A percentile compares a stretch with the other conserved stretches of the same genome.
phyloP scores from a whole-genome alignment of 2,329 filamentous ascomycete genomes.

The Nannizzia gypsea region DNA sequence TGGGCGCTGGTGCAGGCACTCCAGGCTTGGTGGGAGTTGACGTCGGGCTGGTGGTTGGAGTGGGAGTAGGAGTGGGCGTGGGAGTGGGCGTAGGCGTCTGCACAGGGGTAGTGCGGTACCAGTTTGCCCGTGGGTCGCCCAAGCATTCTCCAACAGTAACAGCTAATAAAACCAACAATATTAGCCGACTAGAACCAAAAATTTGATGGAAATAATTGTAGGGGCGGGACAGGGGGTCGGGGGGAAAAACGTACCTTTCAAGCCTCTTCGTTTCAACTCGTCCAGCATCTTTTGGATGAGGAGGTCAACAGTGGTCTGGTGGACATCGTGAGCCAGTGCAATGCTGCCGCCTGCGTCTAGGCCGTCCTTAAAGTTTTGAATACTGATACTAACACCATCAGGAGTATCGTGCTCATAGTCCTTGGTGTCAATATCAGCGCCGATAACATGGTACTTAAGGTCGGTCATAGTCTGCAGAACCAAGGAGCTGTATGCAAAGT shows the following conservation, averaged over 20 bases:
- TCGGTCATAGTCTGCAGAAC: constrained; percentile 28
- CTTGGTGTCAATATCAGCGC: constrained; percentile 32
- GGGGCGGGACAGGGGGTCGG: no score
- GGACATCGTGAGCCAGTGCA: constrained; percentile 3
- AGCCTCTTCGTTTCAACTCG: constrained; percentile 1
- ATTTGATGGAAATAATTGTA: neutral
- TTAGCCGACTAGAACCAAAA: neutral
- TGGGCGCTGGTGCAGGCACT: neutral
- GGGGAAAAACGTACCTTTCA: constrained; percentile 6
- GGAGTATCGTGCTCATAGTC: constrained; percentile 22
- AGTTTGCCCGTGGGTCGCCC: constrained; percentile 8
- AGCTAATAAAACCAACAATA: constrained; percentile 19
- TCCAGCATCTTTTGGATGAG: constrained; percentile 6
- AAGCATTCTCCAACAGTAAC: constrained; percentile 10
- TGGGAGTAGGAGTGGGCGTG: neutral
- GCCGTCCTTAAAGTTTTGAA: neutral
- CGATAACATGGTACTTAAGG: constrained; percentile 37
- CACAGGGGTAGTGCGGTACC: constrained; percentile 1
- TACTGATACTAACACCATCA: neutral
- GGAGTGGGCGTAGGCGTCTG: neutral
- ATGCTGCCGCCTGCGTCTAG: constrained; percentile 1
- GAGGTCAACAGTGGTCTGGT: constrained; percentile 3
- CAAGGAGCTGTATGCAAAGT: constrained; percentile 24
- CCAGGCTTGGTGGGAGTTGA: neutral
- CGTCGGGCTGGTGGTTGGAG: neutral